Conservation (phyloP, 208 protist species). For the Leishmania mexicana region DNA sequence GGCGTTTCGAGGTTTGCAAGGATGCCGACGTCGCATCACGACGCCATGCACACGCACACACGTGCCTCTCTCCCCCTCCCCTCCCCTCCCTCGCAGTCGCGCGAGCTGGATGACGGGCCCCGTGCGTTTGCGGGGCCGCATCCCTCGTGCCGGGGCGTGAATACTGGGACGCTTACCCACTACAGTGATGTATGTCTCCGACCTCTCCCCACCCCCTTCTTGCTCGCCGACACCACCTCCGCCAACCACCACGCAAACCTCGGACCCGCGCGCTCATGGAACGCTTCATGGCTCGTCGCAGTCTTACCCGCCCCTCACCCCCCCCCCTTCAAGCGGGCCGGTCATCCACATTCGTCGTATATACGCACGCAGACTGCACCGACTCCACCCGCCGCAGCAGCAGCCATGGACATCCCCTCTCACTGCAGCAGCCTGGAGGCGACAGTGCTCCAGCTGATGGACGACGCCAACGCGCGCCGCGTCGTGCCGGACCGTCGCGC, state of each 20-base stretch:
- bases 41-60: not conserved
- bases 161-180: not conserved
- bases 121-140: not conserved
- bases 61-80: not conserved
- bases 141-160: not conserved
- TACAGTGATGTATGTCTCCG: not conserved
- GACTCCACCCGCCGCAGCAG: not conserved
- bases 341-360: not conserved
- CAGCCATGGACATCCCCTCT: conserved; percentile 19
- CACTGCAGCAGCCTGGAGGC: conserved; percentile 42
- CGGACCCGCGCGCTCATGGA: no score
- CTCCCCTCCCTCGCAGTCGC: not conserved
- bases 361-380: not conserved
- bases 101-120: not conserved
- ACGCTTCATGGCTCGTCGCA: no score
- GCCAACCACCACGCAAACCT: no score
- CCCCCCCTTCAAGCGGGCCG: not conserved
- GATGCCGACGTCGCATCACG: not conserved
- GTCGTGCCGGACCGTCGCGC: conserved; percentile 36
- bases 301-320: not conserved
- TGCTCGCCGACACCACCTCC: no score
- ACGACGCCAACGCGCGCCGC: conserved; percentile 32
- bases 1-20: not conserved
- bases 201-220: not conserved
- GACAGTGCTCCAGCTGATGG: conserved; percentile 50